Evolutionary conservation across 164 flowering plant genomes (phyloP).

Genomic region (Akebia trifoliata): DNA sequence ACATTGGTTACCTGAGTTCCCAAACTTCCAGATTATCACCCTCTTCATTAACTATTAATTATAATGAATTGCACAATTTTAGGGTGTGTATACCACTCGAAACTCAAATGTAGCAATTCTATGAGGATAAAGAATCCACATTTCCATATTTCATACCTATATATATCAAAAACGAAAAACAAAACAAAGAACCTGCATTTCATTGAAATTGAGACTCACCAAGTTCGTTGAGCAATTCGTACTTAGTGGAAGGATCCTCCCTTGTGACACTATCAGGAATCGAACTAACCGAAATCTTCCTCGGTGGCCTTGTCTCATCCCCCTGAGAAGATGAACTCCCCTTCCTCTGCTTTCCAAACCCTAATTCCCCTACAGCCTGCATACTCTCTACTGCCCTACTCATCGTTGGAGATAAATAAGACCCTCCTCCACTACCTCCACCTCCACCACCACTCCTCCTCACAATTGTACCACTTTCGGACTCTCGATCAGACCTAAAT

Average conservation of each 20-base stretch:
- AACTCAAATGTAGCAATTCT: too few relatives aligned
- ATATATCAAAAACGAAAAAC: not conserved
- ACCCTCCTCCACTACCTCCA: slow-evolving; percentile 25
- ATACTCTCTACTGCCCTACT: slow-evolving; percentile 77
- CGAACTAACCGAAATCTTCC: slow-evolving; percentile 76
- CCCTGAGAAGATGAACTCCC: slow-evolving; percentile 20
- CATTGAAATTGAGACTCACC: slow-evolving; percentile 39
- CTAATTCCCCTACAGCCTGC: slow-evolving; percentile 55
- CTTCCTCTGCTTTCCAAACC: slow-evolving; percentile 40
- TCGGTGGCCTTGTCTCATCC: slow-evolving; percentile 32
- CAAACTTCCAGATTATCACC: too few relatives aligned
- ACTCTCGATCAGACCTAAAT: slow-evolving; percentile 29
- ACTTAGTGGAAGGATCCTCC: slow-evolving; percentile 89
- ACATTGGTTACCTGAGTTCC: too few relatives aligned
- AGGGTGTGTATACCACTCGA: too few relatives aligned
- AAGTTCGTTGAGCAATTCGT: slow-evolving; percentile 82
- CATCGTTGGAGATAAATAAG: slow-evolving; percentile 35
- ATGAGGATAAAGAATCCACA: too few relatives aligned
- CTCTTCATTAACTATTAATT: too few relatives aligned
- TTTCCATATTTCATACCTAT: too few relatives aligned
- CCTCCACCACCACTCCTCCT: slow-evolving; percentile 38
- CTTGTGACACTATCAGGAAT: slow-evolving; percentile 75
- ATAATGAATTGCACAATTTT: too few relatives aligned
- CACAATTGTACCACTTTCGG: slow-evolving; percentile 45
- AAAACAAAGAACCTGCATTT: not conserved